Percentiles rank a stretch among this genome's conserved stretches.
Evolutionary conservation across 2,329 filamentous ascomycete species (phyloP).

Genomic region (Gaeumannomyces sp.): DNA sequence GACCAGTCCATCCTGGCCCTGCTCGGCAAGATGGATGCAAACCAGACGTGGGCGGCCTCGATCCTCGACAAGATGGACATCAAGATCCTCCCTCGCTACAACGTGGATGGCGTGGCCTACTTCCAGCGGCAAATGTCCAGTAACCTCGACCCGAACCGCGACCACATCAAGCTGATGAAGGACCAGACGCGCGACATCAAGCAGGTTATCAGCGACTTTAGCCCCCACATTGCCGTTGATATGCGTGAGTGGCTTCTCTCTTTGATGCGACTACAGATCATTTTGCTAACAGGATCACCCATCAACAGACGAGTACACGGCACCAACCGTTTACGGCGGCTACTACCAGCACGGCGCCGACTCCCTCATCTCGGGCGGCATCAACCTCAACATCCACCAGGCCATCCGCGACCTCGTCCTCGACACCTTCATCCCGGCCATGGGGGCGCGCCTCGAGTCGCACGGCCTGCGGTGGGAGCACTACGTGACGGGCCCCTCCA

Average conservation of each 20-base stretch:
- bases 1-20: conserved; percentile 3
- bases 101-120: conserved; percentile 5
- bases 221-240: conserved; percentile 6
- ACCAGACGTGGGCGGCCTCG: conserved; percentile 5
- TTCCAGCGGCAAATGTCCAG: conserved; percentile 6
- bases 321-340: conserved; percentile 2
- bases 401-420: neutral
- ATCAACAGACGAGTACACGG: conserved; percentile 1
- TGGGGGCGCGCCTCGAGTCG: neutral
- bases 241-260: neutral
- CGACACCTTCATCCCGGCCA: conserved; percentile 2
- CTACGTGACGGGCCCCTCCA: conserved; percentile 6
- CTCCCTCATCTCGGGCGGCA: conserved; percentile 2
- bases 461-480: conserved; percentile 8
- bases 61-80: conserved; percentile 4
- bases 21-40: conserved; percentile 5
- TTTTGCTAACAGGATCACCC: neutral
- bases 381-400: conserved; percentile 5
- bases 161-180: conserved; percentile 8
- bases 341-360: conserved; percentile 6
- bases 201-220: conserved; percentile 1
- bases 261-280: neutral
- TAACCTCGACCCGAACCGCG: conserved; percentile 9
- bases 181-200: conserved; percentile 5
- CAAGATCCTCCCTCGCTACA: conserved; percentile 7